These are phyloP conservation scores for Trifolium subterraneum DNA, from an alignment of 306 rosid genomes.

Conservation along the genomic window DNA sequence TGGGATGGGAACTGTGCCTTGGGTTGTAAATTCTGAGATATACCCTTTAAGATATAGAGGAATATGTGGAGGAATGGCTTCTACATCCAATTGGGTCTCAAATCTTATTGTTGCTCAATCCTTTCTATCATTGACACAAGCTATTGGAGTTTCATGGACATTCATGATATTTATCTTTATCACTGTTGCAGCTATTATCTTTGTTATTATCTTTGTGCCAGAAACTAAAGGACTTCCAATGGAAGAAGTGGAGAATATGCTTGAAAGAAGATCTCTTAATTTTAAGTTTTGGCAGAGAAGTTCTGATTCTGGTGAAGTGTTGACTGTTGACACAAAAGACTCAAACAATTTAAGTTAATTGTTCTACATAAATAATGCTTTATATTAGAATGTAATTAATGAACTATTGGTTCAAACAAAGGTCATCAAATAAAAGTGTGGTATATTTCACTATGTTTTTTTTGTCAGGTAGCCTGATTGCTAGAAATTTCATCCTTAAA, in stretches of 20 bases:
- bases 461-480: too few species aligned
- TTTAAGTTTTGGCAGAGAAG: conserved; percentile 60
- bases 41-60: conserved; percentile 68
- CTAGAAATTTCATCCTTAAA: too few species aligned
- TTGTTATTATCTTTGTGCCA: conserved; percentile 57
- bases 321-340: not conserved
- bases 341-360: not conserved
- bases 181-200: conserved; percentile 49
- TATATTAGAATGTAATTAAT: not conserved
- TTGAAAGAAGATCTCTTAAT: conserved; percentile 51
- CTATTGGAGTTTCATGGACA: conserved; percentile 64
- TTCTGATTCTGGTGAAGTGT: conserved; percentile 22
- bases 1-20: conserved; percentile 75
- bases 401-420: not conserved
- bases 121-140: conserved; percentile 56
- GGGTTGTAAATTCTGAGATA: conserved; percentile 76
- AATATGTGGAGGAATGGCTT: conserved; percentile 69
- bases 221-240: conserved; percentile 71
- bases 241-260: conserved; percentile 71
- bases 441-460: too few species aligned
- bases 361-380: not conserved
- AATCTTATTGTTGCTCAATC: conserved; percentile 71
- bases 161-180: conserved; percentile 59
- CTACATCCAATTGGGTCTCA: conserved; percentile 61
- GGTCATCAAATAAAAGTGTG: not conserved